A percentile compares a stretch with the other conserved stretches of the same genome.
Conservation (phyloP, 108 stramenopile genomes). For the Epithemia pelagica region DNA sequence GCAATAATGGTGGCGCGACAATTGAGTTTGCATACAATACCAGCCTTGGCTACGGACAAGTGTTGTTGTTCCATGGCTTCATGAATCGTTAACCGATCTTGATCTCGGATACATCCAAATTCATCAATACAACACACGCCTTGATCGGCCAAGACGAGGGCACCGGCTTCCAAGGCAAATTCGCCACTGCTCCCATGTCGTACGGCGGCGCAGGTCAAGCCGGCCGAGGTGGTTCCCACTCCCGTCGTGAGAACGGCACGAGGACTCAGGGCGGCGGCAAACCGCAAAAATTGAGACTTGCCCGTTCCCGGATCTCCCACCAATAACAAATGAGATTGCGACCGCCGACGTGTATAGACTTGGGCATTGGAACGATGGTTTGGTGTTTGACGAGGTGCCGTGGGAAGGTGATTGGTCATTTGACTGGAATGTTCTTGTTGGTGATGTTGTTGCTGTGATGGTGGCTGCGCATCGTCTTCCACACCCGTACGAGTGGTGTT, state of each 20-base stretch:
- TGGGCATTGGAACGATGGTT: slow-evolving; percentile 2
- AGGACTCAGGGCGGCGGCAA: slow-evolving; percentile 86
- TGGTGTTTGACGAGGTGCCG: too few relatives aligned
- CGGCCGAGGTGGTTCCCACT: slow-evolving; percentile 94
- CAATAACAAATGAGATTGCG: slow-evolving; percentile 82
- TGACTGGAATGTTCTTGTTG: background rate
- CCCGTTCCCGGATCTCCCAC: slow-evolving; percentile 88
- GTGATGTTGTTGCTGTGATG: slow-evolving; percentile 12
- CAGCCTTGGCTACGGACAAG: slow-evolving; percentile 93
- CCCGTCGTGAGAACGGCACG: slow-evolving; percentile 95
- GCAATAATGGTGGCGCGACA: slow-evolving; percentile 90
- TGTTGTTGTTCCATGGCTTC: slow-evolving; percentile 99
- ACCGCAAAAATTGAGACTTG: slow-evolving; percentile 90
- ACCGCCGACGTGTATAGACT: slow-evolving; percentile 59
- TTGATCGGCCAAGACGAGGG: slow-evolving; percentile 92
- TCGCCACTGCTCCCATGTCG: slow-evolving; percentile 85
- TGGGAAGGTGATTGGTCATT: background rate
- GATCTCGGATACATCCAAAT: slow-evolving; percentile 76
- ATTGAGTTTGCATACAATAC: slow-evolving; percentile 94
- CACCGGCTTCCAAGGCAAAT: slow-evolving; percentile 96
- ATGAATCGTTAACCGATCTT: slow-evolving; percentile 89
- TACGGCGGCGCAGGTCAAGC: slow-evolving; percentile 97
- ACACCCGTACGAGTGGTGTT: background rate
- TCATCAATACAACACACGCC: slow-evolving; percentile 98
- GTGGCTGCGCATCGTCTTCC: background rate